phyloP scores from a whole-genome alignment of 2,329 filamentous ascomycete genomes.

The Myotisia sp. region DNA sequence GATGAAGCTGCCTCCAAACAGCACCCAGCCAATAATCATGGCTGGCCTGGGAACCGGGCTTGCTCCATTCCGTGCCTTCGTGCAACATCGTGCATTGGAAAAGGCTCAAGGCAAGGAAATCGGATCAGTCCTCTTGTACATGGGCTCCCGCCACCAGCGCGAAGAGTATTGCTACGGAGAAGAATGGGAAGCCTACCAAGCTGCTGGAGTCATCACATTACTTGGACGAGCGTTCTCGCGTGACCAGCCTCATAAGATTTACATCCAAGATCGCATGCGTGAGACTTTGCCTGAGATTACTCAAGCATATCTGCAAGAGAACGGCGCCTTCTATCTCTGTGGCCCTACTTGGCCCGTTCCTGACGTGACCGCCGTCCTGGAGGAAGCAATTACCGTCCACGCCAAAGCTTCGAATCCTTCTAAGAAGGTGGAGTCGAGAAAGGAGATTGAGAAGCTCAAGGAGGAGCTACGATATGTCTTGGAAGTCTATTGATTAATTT shows the following conservation, averaged over 20 bases:
- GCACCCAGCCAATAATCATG: constrained; percentile 94
- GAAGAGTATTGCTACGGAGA: constrained; percentile 98
- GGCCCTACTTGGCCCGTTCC: constrained; percentile 97
- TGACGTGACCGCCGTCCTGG: constrained; percentile 82
- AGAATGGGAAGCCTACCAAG: constrained; percentile 97
- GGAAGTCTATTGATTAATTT: constrained; percentile 55
- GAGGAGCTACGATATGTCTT: constrained; percentile 87
- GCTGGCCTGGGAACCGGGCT: constrained; percentile 95
- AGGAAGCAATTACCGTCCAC: constrained; percentile 76
- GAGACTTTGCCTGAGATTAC: constrained; percentile 71
- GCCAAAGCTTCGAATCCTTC: constrained; percentile 45
- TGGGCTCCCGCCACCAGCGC: constrained; percentile 90
- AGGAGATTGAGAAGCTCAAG: constrained; percentile 96
- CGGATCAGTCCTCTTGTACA: constrained; percentile 83
- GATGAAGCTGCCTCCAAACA: constrained; percentile 87
- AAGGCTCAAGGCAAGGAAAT: constrained; percentile 95
- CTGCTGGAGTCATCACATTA: constrained; percentile 86
- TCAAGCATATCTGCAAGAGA: constrained; percentile 70
- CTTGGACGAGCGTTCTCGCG: constrained; percentile 89
- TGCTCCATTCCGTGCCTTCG: constrained; percentile 96
- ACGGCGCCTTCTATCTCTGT: constrained; percentile 92
- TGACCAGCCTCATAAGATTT: constrained; percentile 96
- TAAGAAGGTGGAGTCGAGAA: constrained; percentile 70
- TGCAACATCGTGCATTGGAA: constrained; percentile 95
- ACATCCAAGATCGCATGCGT: constrained; percentile 97